Conservation (phyloP, 495 filamentous ascomycete species). For the Thozetella sp. region DNA sequence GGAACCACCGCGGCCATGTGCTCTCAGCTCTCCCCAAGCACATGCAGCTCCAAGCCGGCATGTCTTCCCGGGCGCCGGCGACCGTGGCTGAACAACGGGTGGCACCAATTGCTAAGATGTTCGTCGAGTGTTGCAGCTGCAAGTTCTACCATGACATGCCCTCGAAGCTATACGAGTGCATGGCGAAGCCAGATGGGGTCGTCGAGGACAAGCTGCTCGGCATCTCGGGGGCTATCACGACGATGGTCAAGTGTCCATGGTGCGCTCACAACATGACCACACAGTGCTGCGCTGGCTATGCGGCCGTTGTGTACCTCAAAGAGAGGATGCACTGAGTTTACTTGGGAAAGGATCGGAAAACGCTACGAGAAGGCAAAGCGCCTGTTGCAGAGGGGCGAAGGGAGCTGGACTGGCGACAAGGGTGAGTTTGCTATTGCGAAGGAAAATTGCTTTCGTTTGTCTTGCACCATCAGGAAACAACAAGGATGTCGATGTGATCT, state of each 20-base stretch:
- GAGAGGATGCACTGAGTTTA: conserved; percentile 60
- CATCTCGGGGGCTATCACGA: conserved; percentile 55
- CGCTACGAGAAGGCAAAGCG: background rate
- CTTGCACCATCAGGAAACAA: no score
- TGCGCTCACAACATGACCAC: conserved; percentile 76
- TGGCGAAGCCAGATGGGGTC: conserved; percentile 64
- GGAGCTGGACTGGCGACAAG: conserved; percentile 19
- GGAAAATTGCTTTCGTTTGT: no score
- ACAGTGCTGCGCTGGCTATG: conserved; percentile 73
- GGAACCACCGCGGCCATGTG: conserved; percentile 3
- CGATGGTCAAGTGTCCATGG: conserved; percentile 73
- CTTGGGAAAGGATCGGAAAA: background rate
- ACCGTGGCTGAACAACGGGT: conserved; percentile 9
- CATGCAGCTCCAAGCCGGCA: conserved; percentile 24
- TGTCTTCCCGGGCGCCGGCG: conserved; percentile 8
- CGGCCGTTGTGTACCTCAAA: conserved; percentile 67
- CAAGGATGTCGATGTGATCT: no score
- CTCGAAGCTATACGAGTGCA: conserved; percentile 71
- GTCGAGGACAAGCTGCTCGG: conserved; percentile 46
- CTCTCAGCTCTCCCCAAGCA: conserved; percentile 30
- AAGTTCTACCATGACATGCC: conserved; percentile 83
- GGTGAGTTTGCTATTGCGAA: no score
- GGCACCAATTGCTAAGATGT: conserved; percentile 66
- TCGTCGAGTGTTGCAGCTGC: conserved; percentile 82
- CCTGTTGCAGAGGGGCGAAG: background rate